Conservation (phyloP, 345 rosid genomes). For the Camelina hispida region DNA sequence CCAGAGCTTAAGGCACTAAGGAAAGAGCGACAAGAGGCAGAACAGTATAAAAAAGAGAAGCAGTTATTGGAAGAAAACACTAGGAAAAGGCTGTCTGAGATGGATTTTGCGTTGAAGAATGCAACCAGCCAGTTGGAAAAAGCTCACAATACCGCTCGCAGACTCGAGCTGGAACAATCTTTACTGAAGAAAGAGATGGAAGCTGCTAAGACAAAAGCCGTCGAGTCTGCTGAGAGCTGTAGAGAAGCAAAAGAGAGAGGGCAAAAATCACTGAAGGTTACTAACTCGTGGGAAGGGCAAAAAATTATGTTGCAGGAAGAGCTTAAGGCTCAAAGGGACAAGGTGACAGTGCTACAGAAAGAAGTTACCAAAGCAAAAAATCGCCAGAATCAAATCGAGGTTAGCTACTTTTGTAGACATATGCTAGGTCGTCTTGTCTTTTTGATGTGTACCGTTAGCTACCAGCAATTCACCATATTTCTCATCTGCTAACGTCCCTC, state of each 20-base stretch:
- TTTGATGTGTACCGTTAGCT: slow-evolving; percentile 10
- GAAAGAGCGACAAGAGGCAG: slow-evolving; percentile 85
- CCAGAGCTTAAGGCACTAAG: slow-evolving; percentile 83
- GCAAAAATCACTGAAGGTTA: slow-evolving; percentile 61
- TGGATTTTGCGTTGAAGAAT: slow-evolving; percentile 80
- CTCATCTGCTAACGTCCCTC: slow-evolving; percentile 15
- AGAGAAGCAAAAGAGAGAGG: slow-evolving; percentile 81
- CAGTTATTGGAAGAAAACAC: slow-evolving; percentile 78
- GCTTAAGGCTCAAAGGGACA: slow-evolving; percentile 62
- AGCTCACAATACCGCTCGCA: slow-evolving; percentile 70
- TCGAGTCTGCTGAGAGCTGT: slow-evolving; percentile 76
- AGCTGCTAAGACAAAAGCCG: slow-evolving; percentile 70
- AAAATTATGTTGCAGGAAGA: slow-evolving; percentile 74
- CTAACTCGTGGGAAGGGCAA: slow-evolving; percentile 85
- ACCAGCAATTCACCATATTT: not conserved
- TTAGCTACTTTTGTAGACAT: slow-evolving; percentile 29
- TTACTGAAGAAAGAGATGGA: slow-evolving; percentile 78
- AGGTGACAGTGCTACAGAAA: slow-evolving; percentile 49
- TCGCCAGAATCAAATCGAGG: slow-evolving; percentile 46
- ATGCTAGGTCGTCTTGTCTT: slow-evolving; percentile 32
- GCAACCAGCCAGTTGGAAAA: slow-evolving; percentile 82
- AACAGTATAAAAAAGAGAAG: slow-evolving; percentile 78
- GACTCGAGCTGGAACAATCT: slow-evolving; percentile 83
- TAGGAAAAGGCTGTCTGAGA: slow-evolving; percentile 81
- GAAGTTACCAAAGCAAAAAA: slow-evolving; percentile 44